Evolutionary conservation across 164 flowering plant species (phyloP).

Genomic region (Tinospora cordifolia): DNA sequence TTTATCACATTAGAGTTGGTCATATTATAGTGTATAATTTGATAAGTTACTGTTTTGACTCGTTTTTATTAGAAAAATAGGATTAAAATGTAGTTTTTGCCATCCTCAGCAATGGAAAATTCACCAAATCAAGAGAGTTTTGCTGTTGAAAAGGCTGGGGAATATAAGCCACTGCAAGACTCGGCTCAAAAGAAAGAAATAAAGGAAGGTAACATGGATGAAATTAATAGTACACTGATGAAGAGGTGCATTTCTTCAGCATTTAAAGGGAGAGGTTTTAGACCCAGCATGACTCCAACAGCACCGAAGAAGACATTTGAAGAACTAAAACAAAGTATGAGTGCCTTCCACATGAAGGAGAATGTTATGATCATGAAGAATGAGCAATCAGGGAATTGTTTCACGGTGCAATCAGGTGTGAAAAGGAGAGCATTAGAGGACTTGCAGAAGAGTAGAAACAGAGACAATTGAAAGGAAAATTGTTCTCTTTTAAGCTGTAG

Average conservation of each 20-base stretch:
- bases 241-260: constrained; percentile 1
- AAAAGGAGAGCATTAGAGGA: constrained; percentile 10
- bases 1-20: neutral
- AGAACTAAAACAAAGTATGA: neutral
- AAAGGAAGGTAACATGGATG: neutral
- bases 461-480: neutral
- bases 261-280: neutral
- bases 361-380: neutral
- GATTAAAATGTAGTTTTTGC: neutral
- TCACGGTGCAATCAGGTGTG: neutral
- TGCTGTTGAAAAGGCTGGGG: neutral
- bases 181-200: neutral
- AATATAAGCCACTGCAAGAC: too few relatives aligned
- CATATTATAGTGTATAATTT: neutral
- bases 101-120: neutral
- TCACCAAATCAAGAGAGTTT: neutral
- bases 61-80: neutral
- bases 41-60: neutral
- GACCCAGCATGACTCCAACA: neutral
- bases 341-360: constrained; percentile 2
- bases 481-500: neutral
- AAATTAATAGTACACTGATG: neutral
- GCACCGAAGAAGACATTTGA: constrained; percentile 3
- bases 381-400: neutral
- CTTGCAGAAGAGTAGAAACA: neutral